These are phyloP conservation scores for Mycena capillaripes DNA, from an alignment of 768 basidiomycete genomes.

Conservation along the genomic window DNA sequence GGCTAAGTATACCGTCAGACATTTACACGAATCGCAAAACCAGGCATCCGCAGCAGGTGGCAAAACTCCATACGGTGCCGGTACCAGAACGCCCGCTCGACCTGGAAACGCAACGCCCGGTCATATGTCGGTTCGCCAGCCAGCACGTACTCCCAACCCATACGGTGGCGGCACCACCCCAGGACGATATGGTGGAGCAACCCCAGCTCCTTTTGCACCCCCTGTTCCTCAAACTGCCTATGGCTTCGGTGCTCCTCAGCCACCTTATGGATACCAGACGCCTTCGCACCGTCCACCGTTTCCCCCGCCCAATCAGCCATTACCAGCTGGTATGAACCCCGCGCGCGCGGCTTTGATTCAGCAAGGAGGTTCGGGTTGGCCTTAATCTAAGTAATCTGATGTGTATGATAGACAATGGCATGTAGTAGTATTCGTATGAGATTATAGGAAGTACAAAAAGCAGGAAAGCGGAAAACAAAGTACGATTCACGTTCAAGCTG, in stretches of 20 bases:
- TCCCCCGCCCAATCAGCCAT: conserved; percentile 56
- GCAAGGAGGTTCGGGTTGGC: conserved; percentile 54
- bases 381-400: conserved; percentile 12
- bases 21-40: conserved; percentile 84
- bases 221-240: conserved; percentile 44
- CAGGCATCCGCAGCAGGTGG: conserved; percentile 64
- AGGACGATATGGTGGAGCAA: conserved; percentile 50
- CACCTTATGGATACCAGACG: conserved; percentile 64
- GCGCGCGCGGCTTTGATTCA: conserved; percentile 78
- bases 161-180: conserved; percentile 65
- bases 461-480: too few species aligned
- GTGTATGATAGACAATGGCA: conserved; percentile 33
- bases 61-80: conserved; percentile 86
- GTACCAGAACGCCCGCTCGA: conserved; percentile 82
- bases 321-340: conserved; percentile 76
- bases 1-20: conserved; percentile 55
- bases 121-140: conserved; percentile 80
- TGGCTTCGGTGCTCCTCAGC: conserved; percentile 42
- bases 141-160: conserved; percentile 84
- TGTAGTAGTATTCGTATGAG: conserved; percentile 21
- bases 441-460: conserved; percentile 21
- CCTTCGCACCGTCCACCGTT: conserved; percentile 60
- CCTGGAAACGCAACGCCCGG: conserved; percentile 86
- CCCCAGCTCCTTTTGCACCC: conserved; percentile 60
- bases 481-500: too few species aligned